Evolutionary conservation across 495 filamentous ascomycete species (phyloP), one percentile per base, ranked within the genome.

Genomic region (Daldinia caldariorum): DNA sequence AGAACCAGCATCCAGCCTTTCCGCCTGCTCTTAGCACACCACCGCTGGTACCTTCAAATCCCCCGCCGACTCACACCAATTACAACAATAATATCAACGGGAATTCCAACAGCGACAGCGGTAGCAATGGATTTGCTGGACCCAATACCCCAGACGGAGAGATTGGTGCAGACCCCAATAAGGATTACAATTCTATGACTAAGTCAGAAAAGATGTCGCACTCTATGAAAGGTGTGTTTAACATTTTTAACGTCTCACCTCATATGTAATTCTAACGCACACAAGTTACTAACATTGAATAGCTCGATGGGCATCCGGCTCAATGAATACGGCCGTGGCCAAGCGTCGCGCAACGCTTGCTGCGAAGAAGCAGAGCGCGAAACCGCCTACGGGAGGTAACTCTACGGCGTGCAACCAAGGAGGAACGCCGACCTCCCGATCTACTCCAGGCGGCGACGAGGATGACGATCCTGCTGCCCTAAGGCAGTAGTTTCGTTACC

Each of bases 181-280:
- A 84, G 71, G 78, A 80, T 41, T 85, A 85, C 69, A 72, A 78
- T 4, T 74, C 80, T 37, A 84, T 85, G 83, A 85, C 80, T 45
- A 85, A 85, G 70, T 83, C 81, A 7, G 83, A 85, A 72, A 85
- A 85, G 75, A 85, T 85, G 83, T 81, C 78, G 2, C 75, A 67
- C 41, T 84, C 82, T 1, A 85, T 85, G 83, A 82, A 82, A 74
- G 73, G 83, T 84, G 74, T 69, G 78, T 77, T 35, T 34, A 18
- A 51, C 3, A 31, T 32, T 10, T 4, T 6, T 14, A 1, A 1
- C 22, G 37, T 20, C 9, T 16, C 4, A 47, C 7, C 43, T 8
- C 43, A 12, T 47, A 56, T 14, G 14, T 22, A 18, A 0, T 37
- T 5, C 31, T 9, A 18, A 20, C 32, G 10, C 2, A 31, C 53